These are phyloP conservation scores for Scheffersomyces segobiensis DNA, from an alignment of 1,139 yeast genomes.

Conservation along the genomic window DNA sequence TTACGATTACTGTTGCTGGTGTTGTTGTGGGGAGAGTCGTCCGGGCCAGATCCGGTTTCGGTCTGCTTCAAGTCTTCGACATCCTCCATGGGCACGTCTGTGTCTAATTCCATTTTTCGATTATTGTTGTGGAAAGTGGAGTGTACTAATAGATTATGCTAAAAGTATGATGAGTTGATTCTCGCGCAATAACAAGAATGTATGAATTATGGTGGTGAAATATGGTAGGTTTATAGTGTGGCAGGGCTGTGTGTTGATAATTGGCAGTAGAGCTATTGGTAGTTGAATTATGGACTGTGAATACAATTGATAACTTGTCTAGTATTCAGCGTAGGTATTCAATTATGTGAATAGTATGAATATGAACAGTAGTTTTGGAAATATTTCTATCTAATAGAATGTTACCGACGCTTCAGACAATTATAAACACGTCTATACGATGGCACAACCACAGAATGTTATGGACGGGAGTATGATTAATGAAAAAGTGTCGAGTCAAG, in stretches of 20 bases:
- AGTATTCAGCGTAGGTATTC: neutral
- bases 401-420: neutral
- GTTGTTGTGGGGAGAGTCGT: conserved; percentile 4
- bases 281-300: neutral
- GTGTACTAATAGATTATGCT: neutral
- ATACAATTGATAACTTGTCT: neutral
- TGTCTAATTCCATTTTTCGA: conserved; percentile 57
- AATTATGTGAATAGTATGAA: neutral
- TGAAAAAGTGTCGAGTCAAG: neutral
- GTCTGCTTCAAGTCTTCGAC: conserved; percentile 45
- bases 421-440: neutral
- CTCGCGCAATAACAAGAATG: neutral
- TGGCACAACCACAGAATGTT: neutral
- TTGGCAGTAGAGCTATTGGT: too few relatives aligned
- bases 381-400: neutral
- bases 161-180: neutral
- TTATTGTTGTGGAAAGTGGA: neutral
- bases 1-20: conserved; percentile 14
- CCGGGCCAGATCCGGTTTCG: conserved; percentile 2
- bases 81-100: conserved; percentile 73
- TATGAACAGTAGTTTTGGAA: neutral
- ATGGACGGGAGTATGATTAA: neutral
- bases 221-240: neutral
- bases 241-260: neutral
- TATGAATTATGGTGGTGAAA: neutral